A percentile compares a stretch with the other conserved stretches of the same genome.
phyloP scores from a whole-genome alignment of 192 early-diverging fungal genomes.

The Mortierella hygrophila region DNA sequence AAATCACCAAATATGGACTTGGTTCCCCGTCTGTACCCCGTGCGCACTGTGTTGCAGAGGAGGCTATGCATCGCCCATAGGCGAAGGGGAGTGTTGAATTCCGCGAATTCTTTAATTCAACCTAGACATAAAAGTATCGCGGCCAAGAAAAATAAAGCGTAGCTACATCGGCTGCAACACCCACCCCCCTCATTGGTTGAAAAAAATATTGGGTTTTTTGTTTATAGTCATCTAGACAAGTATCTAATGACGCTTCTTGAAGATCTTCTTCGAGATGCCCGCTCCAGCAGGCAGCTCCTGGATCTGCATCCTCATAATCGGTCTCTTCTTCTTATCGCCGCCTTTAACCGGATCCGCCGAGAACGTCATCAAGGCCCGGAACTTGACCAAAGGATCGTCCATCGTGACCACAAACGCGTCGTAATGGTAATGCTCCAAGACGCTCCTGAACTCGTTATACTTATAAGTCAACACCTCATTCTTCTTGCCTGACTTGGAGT shows the following conservation, averaged over 20 bases:
- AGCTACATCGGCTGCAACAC: too few relatives aligned
- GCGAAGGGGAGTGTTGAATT: too few relatives aligned
- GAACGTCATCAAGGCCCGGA: background rate
- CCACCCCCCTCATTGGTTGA: too few relatives aligned
- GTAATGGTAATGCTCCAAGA: conserved; percentile 1
- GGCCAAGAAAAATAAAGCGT: too few relatives aligned
- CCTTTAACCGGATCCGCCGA: background rate
- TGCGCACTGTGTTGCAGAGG: too few relatives aligned
- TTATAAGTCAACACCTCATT: background rate
- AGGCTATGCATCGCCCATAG: too few relatives aligned
- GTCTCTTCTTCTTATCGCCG: background rate
- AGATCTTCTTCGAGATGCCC: background rate
- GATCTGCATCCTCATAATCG: background rate
- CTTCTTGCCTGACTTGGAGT: background rate
- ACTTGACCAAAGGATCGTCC: background rate
- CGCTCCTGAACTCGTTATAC: background rate
- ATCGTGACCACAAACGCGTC: background rate
- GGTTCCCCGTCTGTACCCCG: too few relatives aligned
- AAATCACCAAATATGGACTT: too few relatives aligned
- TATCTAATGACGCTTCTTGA: background rate
- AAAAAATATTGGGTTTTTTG: too few relatives aligned
- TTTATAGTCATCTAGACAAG: too few relatives aligned
- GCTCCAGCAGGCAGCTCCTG: background rate
- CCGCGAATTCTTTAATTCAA: too few relatives aligned
- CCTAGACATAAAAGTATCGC: too few relatives aligned